phyloP scores from a whole-genome alignment of 2,329 filamentous ascomycete genomes.

The Beauveria brongniartii region DNA sequence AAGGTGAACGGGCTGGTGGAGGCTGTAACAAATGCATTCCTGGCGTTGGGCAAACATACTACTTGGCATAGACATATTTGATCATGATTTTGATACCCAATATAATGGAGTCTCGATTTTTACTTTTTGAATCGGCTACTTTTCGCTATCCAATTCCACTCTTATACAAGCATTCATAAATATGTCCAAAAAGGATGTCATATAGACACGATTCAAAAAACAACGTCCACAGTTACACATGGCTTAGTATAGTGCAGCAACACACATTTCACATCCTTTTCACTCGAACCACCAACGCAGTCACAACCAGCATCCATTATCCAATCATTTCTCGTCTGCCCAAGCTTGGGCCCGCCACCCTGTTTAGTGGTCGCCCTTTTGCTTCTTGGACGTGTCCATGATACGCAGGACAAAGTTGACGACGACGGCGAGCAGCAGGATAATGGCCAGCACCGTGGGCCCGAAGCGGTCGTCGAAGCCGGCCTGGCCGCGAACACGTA shows the following conservation, averaged over 20 bases:
- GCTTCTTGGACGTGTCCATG: conserved; percentile 32
- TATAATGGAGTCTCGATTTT: not conserved
- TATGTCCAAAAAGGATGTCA: conserved; percentile 8
- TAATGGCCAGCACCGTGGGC: conserved; percentile 80
- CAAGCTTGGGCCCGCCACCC: too few relatives aligned
- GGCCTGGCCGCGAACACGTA: conserved; percentile 81
- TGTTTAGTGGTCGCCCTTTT: conserved; percentile 19
- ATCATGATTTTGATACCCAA: conserved; percentile 7
- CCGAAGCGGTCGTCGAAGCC: conserved; percentile 96
- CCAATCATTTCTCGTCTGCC: too few relatives aligned
- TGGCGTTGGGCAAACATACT: not conserved
- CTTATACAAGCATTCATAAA: not conserved
- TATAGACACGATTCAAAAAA: not conserved
- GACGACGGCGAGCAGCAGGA: conserved; percentile 79
- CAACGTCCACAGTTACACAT: not conserved
- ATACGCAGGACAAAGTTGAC: conserved; percentile 91
- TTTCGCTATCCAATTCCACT: not conserved
- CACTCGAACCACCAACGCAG: not conserved
- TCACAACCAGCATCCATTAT: not conserved
- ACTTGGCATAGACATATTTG: not conserved
- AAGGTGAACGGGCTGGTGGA: not conserved
- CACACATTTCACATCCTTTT: not conserved
- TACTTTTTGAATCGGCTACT: not conserved
- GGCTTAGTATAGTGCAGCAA: not conserved
- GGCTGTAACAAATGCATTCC: not conserved